phyloP scores from a whole-genome alignment of 2,329 filamentous ascomycete species.

The Shiraia sp. region DNA sequence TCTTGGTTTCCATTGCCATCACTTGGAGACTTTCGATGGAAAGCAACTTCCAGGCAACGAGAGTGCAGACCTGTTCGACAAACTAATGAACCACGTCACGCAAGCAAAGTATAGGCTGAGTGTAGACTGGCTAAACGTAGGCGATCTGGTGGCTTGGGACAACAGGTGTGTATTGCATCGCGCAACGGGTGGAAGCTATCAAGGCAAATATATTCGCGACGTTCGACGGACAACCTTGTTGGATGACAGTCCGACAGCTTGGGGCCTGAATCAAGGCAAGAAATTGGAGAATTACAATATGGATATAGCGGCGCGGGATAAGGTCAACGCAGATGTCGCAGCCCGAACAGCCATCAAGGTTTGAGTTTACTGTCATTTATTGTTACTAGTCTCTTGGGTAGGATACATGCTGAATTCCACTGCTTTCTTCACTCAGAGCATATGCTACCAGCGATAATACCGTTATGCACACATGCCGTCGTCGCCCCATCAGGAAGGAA shows the following conservation, averaged over 20 bases:
- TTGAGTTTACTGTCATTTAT: too few relatives aligned
- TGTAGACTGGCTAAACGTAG: conserved; percentile 52
- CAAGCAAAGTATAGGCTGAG: conserved; percentile 52
- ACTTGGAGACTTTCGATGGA: conserved; percentile 48
- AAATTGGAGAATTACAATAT: too few relatives aligned
- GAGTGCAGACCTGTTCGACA: conserved; percentile 40
- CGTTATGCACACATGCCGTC: too few relatives aligned
- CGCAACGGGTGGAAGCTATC: conserved; percentile 51
- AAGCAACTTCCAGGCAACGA: conserved; percentile 7
- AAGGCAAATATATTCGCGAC: conserved; percentile 55
- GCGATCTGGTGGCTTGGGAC: conserved; percentile 51
- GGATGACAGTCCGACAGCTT: conserved; percentile 47
- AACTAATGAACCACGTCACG: conserved; percentile 52
- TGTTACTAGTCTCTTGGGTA: too few relatives aligned
- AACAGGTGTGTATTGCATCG: conserved; percentile 61
- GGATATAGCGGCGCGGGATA: too few relatives aligned
- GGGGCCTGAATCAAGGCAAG: conserved; percentile 44
- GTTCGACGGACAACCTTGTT: conserved; percentile 61
- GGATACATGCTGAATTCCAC: too few relatives aligned
- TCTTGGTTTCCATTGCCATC: conserved; percentile 57
- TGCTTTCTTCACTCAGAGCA: too few relatives aligned
- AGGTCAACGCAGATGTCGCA: too few relatives aligned
- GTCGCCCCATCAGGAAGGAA: too few relatives aligned
- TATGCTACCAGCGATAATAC: too few relatives aligned
- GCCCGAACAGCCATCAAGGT: too few relatives aligned